Evolutionary conservation across 495 filamentous ascomycete genomes (phyloP).

Genomic region (Penicillium tannophilum): DNA sequence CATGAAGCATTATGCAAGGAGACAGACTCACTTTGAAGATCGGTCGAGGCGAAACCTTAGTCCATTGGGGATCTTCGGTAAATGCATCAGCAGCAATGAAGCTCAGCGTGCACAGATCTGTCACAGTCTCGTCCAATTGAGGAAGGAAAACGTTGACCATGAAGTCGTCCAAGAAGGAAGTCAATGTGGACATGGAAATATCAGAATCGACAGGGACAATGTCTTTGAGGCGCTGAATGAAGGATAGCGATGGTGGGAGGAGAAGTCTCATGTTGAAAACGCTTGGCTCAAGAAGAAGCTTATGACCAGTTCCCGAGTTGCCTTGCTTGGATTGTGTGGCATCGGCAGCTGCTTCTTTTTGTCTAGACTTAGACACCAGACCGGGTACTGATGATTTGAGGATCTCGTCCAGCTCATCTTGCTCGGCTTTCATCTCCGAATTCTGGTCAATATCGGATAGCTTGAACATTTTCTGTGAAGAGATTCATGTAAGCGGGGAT

Average conservation of each 20-base stretch:
- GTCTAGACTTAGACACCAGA: conserved; percentile 76
- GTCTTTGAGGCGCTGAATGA: conserved; percentile 86
- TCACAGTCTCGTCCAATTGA: conserved; percentile 92
- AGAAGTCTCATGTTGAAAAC: conserved; percentile 97
- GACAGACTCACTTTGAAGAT: conserved; percentile 68
- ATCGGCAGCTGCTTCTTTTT: conserved; percentile 40
- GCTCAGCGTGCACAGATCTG: conserved; percentile 79
- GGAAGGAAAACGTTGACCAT: conserved; percentile 97
- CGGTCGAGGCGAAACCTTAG: conserved; percentile 70
- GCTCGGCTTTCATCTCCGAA: conserved; percentile 72
- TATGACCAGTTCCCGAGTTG: conserved; percentile 70
- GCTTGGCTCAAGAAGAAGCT: conserved; percentile 89
- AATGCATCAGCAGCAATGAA: conserved; percentile 87
- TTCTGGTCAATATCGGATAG: conserved; percentile 80
- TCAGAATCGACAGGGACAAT: conserved; percentile 86
- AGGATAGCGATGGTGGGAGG: conserved; percentile 89
- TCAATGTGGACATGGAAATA: conserved; percentile 82
- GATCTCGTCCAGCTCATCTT: conserved; percentile 88
- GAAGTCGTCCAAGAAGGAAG: conserved; percentile 97
- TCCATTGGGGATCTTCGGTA: conserved; percentile 83
- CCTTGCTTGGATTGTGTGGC: conserved; percentile 38
- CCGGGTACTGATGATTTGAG: conserved; percentile 90
- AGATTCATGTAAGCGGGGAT: conserved; percentile 23
- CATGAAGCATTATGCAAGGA: conserved; percentile 3
- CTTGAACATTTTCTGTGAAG: conserved; percentile 79